phyloP scores from a whole-genome alignment of 192 early-diverging fungal species.

The Dissophora ornata region DNA sequence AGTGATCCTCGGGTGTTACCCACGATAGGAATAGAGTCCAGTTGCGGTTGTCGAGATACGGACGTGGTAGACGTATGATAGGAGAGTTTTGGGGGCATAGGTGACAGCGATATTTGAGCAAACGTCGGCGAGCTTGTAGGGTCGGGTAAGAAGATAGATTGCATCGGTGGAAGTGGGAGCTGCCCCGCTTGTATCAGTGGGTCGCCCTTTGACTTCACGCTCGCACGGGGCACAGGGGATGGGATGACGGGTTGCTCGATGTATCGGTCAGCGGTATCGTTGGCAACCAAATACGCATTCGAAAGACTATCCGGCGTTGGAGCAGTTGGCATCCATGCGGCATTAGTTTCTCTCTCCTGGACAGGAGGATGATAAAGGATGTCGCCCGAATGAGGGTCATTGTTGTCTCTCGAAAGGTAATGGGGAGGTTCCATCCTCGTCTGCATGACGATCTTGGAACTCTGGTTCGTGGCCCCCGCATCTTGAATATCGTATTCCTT shows the following conservation, averaged over 20 bases:
- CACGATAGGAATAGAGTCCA: constrained; percentile 9
- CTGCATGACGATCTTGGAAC: constrained; percentile 3
- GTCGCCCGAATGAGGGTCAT: constrained; percentile 27
- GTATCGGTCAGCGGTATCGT: constrained; percentile 34
- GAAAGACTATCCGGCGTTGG: constrained; percentile 1
- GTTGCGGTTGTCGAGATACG: neutral
- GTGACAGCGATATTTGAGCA: constrained; percentile 25
- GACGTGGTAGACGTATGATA: neutral
- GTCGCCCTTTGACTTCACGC: constrained; percentile 2
- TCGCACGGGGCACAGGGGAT: constrained; percentile 26
- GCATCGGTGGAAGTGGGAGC: constrained; percentile 1
- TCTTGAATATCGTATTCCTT: constrained; percentile 33
- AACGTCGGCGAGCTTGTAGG: constrained; percentile 6
- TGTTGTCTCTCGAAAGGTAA: constrained; percentile 1
- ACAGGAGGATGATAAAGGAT: constrained; percentile 32
- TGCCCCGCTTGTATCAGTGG: no score
- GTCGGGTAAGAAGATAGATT: no score
- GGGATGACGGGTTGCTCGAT: constrained; percentile 42
- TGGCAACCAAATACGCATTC: constrained; percentile 27
- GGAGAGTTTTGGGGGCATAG: constrained; percentile 36
- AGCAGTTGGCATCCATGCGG: constrained; percentile 6
- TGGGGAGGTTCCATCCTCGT: constrained; percentile 5
- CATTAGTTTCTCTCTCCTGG: neutral
- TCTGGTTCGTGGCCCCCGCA: no score
- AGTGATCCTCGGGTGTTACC: constrained; percentile 5